Conservation (phyloP, 2,329 filamentous ascomycete species). For the Pseudogymnoascus sp. region DNA sequence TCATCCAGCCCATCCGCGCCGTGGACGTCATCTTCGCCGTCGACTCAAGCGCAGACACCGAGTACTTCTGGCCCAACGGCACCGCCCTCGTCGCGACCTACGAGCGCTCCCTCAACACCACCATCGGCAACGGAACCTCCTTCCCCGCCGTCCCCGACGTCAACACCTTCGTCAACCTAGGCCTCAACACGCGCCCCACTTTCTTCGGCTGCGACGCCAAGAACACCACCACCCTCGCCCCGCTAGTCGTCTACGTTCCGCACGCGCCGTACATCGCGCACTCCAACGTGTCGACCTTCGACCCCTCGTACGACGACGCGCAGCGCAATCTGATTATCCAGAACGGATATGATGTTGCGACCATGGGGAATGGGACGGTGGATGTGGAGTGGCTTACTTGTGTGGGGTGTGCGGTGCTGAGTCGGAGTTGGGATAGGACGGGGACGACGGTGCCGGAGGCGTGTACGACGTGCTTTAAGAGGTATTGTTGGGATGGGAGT, state of each 20-base stretch:
- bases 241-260: conserved; percentile 80
- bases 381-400: conserved; percentile 74
- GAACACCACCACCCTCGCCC: conserved; percentile 52
- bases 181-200: conserved; percentile 64
- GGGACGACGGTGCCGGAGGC: conserved; percentile 59
- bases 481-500: conserved; percentile 86
- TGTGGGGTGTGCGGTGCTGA: conserved; percentile 80
- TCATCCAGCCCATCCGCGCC: conserved; percentile 64
- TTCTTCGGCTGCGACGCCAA: conserved; percentile 72
- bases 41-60: conserved; percentile 69
- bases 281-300: conserved; percentile 76
- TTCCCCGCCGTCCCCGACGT: conserved; percentile 68
- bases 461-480: conserved; percentile 68
- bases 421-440: conserved; percentile 67
- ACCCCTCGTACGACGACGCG: conserved; percentile 52
- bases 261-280: conserved; percentile 71
- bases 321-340: conserved; percentile 73
- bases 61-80: conserved; percentile 67
- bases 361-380: conserved; percentile 71
- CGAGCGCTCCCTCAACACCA: conserved; percentile 50
- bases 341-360: conserved; percentile 81
- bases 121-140: conserved; percentile 57
- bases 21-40: conserved; percentile 78
- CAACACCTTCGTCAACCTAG: conserved; percentile 73
- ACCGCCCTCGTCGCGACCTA: conserved; percentile 69